These are phyloP conservation scores for Spergularia azorica DNA, from an alignment of 179 eudicot genomes.

Conservation along the genomic window DNA sequence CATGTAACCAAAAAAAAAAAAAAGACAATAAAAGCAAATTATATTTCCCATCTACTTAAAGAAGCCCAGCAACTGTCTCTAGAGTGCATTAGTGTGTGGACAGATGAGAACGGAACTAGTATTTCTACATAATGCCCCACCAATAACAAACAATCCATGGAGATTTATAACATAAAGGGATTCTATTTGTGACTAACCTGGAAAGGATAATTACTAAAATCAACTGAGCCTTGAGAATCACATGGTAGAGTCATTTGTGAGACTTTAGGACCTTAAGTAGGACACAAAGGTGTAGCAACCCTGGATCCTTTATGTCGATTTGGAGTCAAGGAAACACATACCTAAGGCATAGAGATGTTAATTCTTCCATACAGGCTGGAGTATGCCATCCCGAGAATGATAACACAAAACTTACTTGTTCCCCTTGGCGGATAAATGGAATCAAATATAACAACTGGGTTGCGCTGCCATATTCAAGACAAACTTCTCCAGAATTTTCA, in stretches of 20 bases:
- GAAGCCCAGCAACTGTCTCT: not conserved
- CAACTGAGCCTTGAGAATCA: slow-evolving; percentile 86
- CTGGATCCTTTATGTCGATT: slow-evolving; percentile 68
- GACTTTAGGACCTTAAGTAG: slow-evolving; percentile 61
- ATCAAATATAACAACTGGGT: slow-evolving; percentile 88
- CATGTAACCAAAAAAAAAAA: no score
- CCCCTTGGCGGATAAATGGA: slow-evolving; percentile 76
- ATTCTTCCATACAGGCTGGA: not conserved
- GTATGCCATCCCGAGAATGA: not conserved
- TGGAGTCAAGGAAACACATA: slow-evolving; percentile 73
- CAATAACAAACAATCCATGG: not conserved
- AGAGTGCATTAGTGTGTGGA: not conserved
- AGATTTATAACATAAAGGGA: no score
- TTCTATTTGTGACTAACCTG: slow-evolving; percentile 48
- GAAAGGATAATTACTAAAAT: slow-evolving; percentile 85
- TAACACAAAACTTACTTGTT: slow-evolving; percentile 54
- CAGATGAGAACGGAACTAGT: not conserved
- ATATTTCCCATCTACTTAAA: not conserved
- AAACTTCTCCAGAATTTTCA: slow-evolving; percentile 43
- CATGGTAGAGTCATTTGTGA: slow-evolving; percentile 93
- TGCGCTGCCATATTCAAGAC: slow-evolving; percentile 94
- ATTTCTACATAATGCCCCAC: not conserved
- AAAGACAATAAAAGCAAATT: no score
- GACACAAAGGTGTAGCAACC: slow-evolving; percentile 43
- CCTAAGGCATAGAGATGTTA: slow-evolving; percentile 41